Evolutionary conservation across 1,284 basidiomycete species (phyloP), one percentile per base, ranked within the genome.

Genomic region (Meripilus lineatus): DNA sequence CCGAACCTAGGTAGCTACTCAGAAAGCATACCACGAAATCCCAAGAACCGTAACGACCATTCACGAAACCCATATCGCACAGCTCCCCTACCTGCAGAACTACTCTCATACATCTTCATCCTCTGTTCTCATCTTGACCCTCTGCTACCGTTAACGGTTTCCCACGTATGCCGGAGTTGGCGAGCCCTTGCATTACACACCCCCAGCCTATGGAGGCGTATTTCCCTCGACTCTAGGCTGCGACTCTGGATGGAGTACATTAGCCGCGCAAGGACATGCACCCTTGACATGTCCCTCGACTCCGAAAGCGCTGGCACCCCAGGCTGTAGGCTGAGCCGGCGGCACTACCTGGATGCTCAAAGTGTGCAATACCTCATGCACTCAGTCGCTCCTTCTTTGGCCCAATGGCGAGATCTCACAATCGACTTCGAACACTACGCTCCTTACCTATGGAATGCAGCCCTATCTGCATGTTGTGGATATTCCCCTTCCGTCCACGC

Each of bases 101-200:
- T 86, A 22, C 68, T 86, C 32, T 68, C 75, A 30, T 70, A 74
- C 49, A 72, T 84, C 38, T 84, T 86, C 54, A 56, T 73, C 24
- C 62, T 80, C 14, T 83, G 76, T n/a, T 67, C 77, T 14, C 62
- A 76, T 46, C 68, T 73, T 40, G 74, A 81, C 53, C 54, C 59
- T 44, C 72, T 74, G 66, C 68, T 83, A 34, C 76, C 81, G 17
- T 50, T 84, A 46, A 62, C 64, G 35, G 65, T 81, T 39, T 83
- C 82, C 13, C 82, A 84, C 52, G 78, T 83, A 47, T 85, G 81
- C 58, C 65, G 69, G 39, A 59, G 64, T 33, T 86, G 82, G 82
- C 68, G 83, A 38, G 58, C 67, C 30, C 65, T 81, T 22, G 71
- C 75, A n/a, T 62, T 81, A 25, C 70, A 68, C 40, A 77, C 78